These are phyloP conservation scores for Penicillium vulpinum DNA, from an alignment of 2,329 filamentous ascomycete species.

Conservation along the genomic window DNA sequence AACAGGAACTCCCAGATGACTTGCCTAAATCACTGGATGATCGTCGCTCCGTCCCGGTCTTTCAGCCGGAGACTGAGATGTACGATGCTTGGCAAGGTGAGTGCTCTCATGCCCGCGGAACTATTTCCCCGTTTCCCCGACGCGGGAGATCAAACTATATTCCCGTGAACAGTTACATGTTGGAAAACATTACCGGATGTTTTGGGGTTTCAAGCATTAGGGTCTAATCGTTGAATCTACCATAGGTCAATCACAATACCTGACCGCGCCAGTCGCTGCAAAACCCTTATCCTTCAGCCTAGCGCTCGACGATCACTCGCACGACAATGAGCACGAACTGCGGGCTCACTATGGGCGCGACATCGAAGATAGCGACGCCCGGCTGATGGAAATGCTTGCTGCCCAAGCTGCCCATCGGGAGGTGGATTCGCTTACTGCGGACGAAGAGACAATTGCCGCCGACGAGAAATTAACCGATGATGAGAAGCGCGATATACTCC, in stretches of 20 bases:
- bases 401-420: conserved; percentile 86
- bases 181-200: not conserved
- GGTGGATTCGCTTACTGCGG: conserved; percentile 65
- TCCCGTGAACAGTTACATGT: not conserved
- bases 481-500: conserved; percentile 78
- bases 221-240: conserved; percentile 6
- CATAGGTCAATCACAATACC: conserved; percentile 89
- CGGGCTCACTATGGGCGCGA: conserved; percentile 37
- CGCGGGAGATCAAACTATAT: not conserved
- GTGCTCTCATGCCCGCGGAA: conserved; percentile 27
- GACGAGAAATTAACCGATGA: conserved; percentile 71
- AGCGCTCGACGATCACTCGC: conserved; percentile 73
- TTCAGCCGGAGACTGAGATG: conserved; percentile 86
- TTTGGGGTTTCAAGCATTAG: not conserved
- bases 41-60: conserved; percentile 66
- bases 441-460: conserved; percentile 75
- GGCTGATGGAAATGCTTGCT: conserved; percentile 93
- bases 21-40: conserved; percentile 91
- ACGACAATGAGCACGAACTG: conserved; percentile 60
- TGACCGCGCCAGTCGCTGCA: conserved; percentile 80
- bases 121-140: conserved; percentile 1
- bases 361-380: conserved; percentile 75
- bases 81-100: conserved; percentile 98
- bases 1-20: conserved; percentile 68
- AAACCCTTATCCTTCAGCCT: conserved; percentile 85